These are phyloP conservation scores for Blastobotrys robertii DNA, from an alignment of 805 yeast species.

Conservation along the genomic window DNA sequence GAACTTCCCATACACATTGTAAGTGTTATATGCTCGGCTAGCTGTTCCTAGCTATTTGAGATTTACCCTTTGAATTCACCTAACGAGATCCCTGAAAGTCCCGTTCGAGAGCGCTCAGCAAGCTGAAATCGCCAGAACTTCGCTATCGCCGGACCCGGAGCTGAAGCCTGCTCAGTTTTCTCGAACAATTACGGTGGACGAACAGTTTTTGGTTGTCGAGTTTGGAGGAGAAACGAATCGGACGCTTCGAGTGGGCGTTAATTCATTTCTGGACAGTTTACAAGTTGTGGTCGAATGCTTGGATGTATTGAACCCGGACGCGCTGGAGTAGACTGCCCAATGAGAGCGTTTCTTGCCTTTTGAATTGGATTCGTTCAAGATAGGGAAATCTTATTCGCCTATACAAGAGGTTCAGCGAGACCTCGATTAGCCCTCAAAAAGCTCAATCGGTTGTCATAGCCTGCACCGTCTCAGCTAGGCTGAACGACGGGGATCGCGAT, in stretches of 20 bases:
- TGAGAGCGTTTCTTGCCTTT: too few relatives aligned
- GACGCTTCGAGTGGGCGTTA: constrained; percentile 73
- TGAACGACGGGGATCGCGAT: too few relatives aligned
- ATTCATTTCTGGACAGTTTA: constrained; percentile 66
- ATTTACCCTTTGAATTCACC: too few relatives aligned
- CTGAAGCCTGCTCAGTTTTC: constrained; percentile 56
- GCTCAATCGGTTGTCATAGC: too few relatives aligned
- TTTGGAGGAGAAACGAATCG: constrained; percentile 63
- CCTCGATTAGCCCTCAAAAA: too few relatives aligned
- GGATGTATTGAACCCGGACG: constrained; percentile 42
- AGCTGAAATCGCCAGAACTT: constrained; percentile 51
- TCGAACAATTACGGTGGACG: constrained; percentile 35
- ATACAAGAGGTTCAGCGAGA: too few relatives aligned
- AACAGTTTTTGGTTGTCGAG: constrained; percentile 31
- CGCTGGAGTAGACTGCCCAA: too few relatives aligned
- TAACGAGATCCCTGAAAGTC: constrained; percentile 33
- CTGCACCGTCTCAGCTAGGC: too few relatives aligned
- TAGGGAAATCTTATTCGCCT: too few relatives aligned
- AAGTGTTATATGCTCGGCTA: background rate
- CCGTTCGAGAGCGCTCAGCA: constrained; percentile 56
- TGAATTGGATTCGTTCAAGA: too few relatives aligned
- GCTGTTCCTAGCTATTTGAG: background rate
- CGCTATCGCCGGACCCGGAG: constrained; percentile 73
- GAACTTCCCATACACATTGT: constrained; percentile 6
- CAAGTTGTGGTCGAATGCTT: constrained; percentile 72